Evolutionary conservation across 192 early-diverging fungal genomes (phyloP).

Genomic region (Phycomyces nitens): DNA sequence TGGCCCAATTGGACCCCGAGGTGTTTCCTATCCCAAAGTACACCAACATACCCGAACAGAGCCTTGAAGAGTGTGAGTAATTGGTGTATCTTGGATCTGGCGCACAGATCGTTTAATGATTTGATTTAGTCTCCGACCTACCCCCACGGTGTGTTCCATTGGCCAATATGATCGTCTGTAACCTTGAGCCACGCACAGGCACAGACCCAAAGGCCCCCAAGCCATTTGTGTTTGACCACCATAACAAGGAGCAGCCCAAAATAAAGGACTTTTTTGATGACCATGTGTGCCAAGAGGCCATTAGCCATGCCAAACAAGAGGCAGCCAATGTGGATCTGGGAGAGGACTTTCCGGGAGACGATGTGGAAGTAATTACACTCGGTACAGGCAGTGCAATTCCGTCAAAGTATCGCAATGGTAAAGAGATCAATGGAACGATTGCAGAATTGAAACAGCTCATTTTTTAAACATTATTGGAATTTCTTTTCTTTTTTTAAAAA

Average conservation of each 20-base stretch:
- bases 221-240: constrained; percentile 25
- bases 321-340: constrained; percentile 21
- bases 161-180: constrained; percentile 46
- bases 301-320: constrained; percentile 25
- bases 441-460: too few species aligned
- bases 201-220: constrained; percentile 17
- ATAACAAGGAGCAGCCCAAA: background rate
- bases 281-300: constrained; percentile 38
- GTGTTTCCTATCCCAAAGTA: constrained; percentile 75
- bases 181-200: constrained; percentile 68
- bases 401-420: constrained; percentile 88
- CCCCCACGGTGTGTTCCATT: constrained; percentile 13
- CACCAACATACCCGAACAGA: constrained; percentile 38
- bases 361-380: constrained; percentile 61
- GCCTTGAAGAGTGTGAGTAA: constrained; percentile 24
- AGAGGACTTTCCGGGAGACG: constrained; percentile 35
- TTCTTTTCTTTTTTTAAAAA: too few species aligned
- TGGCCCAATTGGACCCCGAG: constrained; percentile 59
- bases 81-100: background rate
- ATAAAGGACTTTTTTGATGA: constrained; percentile 19
- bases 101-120: background rate
- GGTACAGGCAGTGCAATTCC: constrained; percentile 92
- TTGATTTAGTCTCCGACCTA: constrained; percentile 8
- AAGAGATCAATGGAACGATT: too few species aligned
- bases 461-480: too few species aligned